Evolutionary conservation across 106 monocot genomes (phyloP), one percentile per base, ranked within the genome.

Genomic region (Acanthochlamys bracteata): DNA sequence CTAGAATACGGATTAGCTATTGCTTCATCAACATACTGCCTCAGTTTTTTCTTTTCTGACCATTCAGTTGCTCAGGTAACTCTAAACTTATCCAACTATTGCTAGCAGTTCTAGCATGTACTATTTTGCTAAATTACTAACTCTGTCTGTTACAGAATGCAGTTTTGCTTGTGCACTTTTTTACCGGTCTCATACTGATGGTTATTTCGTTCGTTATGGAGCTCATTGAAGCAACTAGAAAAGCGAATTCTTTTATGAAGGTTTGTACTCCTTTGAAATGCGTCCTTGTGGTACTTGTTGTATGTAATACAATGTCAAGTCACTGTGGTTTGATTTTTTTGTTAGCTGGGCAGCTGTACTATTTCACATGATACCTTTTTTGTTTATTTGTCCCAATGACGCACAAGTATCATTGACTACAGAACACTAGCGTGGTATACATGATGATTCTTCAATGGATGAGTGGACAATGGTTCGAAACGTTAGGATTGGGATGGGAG

Each of bases 121-220:
- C 13, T 43, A 13, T 43, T 43, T 8, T 43, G 43, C 7, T 43
- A 13, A 43, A 43, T 8, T 43, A 8, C 43, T 43, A 56, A 25
- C 12, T 69, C 25, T 63, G 23, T 71, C 55, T 71, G 19, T 58
- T 80, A 59, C 84, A 93, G 93, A 93, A 93, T 85, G 78, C 71
- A 20, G 71, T 88, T 70, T 85, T 93, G 65, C 76, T 93, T 69
- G 71, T 93, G 27, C 93, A 93, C 67, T 93, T 93, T 74, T 75
- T 93, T 51, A 77, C 74, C 66, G 93, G 93, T 23, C 82, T 93
- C 59, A 74, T 93, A 73, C 88, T 93, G 21, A 93, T 93, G 93
- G 82, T 88, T 65, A 78, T 93, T 57, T 93, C 93, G 23, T 93
- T 93, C 65, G 51, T 93, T 61, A 82, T 93, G 93, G 93, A 88